phyloP scores from a whole-genome alignment of 805 yeast species.

The Ogataea paraovalis region DNA sequence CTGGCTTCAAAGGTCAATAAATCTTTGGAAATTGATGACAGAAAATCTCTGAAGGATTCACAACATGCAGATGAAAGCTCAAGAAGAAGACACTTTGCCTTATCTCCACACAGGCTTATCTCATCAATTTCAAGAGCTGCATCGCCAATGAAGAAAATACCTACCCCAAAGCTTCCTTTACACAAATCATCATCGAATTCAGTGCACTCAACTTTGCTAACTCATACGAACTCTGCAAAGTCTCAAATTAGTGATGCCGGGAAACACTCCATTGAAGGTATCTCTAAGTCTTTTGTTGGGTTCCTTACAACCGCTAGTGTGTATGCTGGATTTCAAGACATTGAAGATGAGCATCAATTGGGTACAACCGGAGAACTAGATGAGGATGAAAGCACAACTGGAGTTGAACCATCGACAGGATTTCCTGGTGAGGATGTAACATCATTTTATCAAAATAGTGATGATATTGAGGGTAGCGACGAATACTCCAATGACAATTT shows the following conservation, averaged over 20 bases:
- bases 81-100: conserved; percentile 12
- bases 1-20: background rate
- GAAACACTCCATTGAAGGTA: conserved; percentile 30
- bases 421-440: background rate
- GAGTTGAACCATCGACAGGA: background rate
- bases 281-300: conserved; percentile 51
- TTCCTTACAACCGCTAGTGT: conserved; percentile 55
- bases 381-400: background rate
- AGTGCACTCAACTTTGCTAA: conserved; percentile 4
- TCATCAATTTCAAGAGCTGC: conserved; percentile 18
- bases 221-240: background rate
- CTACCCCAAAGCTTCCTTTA: conserved; percentile 7
- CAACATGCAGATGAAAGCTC: background rate
- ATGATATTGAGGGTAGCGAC: background rate
- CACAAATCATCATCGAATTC: conserved; percentile 8
- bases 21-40: background rate
- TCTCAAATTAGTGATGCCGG: conserved; percentile 6
- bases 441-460: background rate
- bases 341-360: conserved; percentile 30
- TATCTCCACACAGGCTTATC: conserved; percentile 25
- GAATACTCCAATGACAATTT: background rate
- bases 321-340: conserved; percentile 38
- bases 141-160: conserved; percentile 14
- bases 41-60: conserved; percentile 3
- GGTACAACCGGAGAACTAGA: conserved; percentile 23